phyloP scores from a whole-genome alignment of 2,329 filamentous ascomycete genomes.

The Clonostachys rosea region DNA sequence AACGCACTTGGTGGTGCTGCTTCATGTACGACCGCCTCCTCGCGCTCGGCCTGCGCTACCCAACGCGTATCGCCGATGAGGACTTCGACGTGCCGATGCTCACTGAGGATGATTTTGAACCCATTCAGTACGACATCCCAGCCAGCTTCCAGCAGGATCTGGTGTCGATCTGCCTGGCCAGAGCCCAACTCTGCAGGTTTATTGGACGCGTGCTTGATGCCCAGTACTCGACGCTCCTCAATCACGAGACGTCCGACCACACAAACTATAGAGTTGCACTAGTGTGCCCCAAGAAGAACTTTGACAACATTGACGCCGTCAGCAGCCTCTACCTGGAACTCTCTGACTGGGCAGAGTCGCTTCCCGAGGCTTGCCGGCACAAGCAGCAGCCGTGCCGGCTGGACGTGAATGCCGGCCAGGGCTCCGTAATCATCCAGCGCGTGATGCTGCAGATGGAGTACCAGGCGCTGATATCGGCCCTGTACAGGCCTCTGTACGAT shows the following conservation, averaged over 20 bases:
- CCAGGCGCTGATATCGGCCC: neutral
- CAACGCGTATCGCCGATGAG: conserved; percentile 86
- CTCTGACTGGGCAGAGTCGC: neutral
- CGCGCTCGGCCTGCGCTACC: conserved; percentile 87
- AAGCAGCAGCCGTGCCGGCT: too few relatives aligned
- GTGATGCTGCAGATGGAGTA: neutral
- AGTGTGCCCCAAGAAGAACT: neutral
- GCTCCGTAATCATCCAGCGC: neutral
- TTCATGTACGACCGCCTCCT: conserved; percentile 94
- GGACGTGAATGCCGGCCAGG: neutral
- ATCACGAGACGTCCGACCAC: neutral
- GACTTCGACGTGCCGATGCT: conserved; percentile 95
- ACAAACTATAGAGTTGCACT: neutral
- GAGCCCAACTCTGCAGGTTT: conserved; percentile 83
- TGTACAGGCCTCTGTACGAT: neutral
- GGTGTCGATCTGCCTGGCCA: conserved; percentile 85
- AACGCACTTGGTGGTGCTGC: conserved; percentile 96
- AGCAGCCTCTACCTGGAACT: neutral
- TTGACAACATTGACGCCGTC: neutral
- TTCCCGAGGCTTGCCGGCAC: neutral
- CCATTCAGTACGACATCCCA: conserved; percentile 63
- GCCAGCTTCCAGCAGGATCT: conserved; percentile 71
- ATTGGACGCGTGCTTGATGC: conserved; percentile 50
- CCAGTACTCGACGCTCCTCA: neutral
- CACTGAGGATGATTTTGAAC: conserved; percentile 78